Percentiles rank a stretch among this genome's conserved stretches.
These are phyloP conservation scores for Wilcoxina mikolae DNA, from an alignment of 495 filamentous ascomycete species.

Conservation along the genomic window DNA sequence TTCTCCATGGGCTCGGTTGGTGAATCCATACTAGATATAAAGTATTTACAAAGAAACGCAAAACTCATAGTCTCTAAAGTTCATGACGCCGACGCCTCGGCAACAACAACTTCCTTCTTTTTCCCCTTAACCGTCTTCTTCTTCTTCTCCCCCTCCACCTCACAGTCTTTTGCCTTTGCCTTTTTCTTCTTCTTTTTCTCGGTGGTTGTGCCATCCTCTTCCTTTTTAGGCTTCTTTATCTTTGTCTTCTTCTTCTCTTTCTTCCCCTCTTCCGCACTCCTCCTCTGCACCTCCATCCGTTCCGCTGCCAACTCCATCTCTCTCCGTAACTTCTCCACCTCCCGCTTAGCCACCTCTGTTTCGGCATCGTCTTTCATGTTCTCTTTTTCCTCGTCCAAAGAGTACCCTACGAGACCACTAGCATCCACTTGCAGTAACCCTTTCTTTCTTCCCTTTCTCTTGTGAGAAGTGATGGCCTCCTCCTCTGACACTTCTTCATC, in stretches of 20 bases:
- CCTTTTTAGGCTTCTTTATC: conserved; percentile 20
- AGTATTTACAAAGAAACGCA: no score
- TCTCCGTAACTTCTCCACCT: conserved; percentile 68
- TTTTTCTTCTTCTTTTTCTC: conserved; percentile 47
- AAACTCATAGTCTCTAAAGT: no score
- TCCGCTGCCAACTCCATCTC: conserved; percentile 89
- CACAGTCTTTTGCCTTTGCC: conserved; percentile 3
- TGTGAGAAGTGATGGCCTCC: conserved; percentile 13
- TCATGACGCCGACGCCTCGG: no score
- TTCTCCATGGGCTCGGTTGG: no score
- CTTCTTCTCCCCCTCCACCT: conserved; percentile 15
- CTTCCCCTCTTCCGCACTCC: conserved; percentile 45
- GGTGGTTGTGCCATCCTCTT: not conserved
- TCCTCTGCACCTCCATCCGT: conserved; percentile 43
- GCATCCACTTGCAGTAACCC: conserved; percentile 67
- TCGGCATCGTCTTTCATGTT: conserved; percentile 57
- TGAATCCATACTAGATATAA: no score
- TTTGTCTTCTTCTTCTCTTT: conserved; percentile 33
- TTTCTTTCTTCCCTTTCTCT: conserved; percentile 30
- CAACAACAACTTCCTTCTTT: no score
- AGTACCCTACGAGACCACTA: conserved; percentile 54
- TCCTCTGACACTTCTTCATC: conserved; percentile 11
- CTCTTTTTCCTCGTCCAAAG: conserved; percentile 39
- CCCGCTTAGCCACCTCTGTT: conserved; percentile 67
- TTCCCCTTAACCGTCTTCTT: not conserved